These are phyloP conservation scores for Aureobasidium lini DNA, from an alignment of 2,329 filamentous ascomycete genomes.

Conservation along the genomic window DNA sequence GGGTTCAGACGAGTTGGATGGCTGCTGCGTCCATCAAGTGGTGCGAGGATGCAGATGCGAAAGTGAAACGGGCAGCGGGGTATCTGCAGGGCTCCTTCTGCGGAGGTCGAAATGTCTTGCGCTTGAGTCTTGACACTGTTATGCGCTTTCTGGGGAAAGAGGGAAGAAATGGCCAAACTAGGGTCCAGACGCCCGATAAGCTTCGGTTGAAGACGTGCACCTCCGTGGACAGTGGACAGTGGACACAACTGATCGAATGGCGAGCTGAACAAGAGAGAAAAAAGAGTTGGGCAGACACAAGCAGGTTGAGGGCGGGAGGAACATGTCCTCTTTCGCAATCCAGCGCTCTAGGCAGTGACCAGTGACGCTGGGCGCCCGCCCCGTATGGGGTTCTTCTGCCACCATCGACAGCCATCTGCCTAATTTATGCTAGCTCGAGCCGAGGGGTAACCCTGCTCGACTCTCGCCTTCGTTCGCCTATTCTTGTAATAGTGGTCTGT, in stretches of 20 bases:
- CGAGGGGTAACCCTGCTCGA: not conserved
- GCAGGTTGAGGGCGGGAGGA: constrained; percentile 1
- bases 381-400: not conserved
- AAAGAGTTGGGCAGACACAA: not conserved
- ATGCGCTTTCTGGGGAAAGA: not conserved
- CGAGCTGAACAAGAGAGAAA: not conserved
- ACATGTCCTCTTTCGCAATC: not conserved
- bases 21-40: constrained; percentile 1
- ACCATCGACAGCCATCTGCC: not conserved
- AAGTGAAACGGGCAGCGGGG: constrained; percentile 1
- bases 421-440: not conserved
- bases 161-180: not conserved
- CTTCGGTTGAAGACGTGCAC: not conserved
- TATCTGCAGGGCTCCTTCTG: constrained; percentile 4
- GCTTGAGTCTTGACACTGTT: not conserved
- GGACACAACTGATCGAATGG: not conserved
- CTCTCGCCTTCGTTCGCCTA: not conserved
- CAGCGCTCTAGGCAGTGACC: not conserved
- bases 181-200: not conserved
- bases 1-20: not conserved
- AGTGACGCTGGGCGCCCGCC: not conserved
- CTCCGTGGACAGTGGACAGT: not conserved
- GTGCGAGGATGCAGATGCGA: not conserved
- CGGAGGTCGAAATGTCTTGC: not conserved
- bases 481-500: not conserved